Evolutionary conservation across 257 asterid genomes (phyloP), one percentile per base, ranked within the genome.

Genomic region (Nicotiana tabacum): DNA sequence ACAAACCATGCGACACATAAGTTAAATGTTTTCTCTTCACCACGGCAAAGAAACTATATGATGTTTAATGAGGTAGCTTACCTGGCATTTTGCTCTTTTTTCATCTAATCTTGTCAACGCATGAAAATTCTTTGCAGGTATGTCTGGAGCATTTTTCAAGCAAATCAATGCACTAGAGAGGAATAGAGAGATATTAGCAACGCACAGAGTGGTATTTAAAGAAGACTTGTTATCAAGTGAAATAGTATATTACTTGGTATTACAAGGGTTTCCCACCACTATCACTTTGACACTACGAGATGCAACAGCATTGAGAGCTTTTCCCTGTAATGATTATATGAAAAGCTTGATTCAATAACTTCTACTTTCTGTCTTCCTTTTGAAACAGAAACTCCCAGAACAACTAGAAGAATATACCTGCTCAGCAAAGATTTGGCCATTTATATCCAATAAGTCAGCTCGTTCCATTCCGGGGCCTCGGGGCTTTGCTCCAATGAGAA

Each of bases 401-500:
- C 46, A 37, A 37, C 46, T 37, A 57, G 30, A 55, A 66, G 39
- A 58, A 61, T 46, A 55, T 2, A 93, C 98, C 98, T 96, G 98
- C 61, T 85, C 96, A 2, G 97, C 97, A 46, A 88, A 96, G 84
- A 96, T 96, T 89, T 93, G 94, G 21, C 98, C 98, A 18, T 96
- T 96, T 78, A 94, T 93, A 89, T 96, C 99, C 48, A 96, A 92
- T 83, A 94, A 87, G 88, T 4, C 97, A 5, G 99, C 96, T 56
- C 98, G 88, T 67, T 96, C 99, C 97, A 94, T 93, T 77, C 99
- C 98, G 12, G 98, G 99, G 39, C 98, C 99, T 29, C 99, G 98
- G 60, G 99, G 98, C 88, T 96, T 96, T 74, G 98, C 99, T 84
- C 99, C 99, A 51, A 96, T 94, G 88, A 96, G 85, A 88, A 94